A percentile compares a stretch with the other conserved stretches of the same genome.
phyloP scores from a whole-genome alignment of 1,284 basidiomycete genomes.

The Marasmius tenuissimus region DNA sequence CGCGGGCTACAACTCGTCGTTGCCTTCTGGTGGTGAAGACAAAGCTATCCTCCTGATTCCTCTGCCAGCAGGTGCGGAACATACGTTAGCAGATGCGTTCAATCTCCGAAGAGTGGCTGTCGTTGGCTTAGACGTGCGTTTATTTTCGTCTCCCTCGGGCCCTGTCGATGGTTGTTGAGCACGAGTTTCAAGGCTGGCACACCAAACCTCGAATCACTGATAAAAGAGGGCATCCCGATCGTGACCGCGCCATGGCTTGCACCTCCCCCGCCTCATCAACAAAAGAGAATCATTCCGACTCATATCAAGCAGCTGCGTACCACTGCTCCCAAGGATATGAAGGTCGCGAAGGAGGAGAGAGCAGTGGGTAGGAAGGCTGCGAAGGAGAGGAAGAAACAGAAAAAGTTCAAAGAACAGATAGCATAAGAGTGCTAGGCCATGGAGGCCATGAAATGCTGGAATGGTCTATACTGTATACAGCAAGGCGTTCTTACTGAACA shows the following conservation, averaged over 20 bases:
- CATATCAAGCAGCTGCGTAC: constrained; percentile 88
- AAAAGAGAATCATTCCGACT: constrained; percentile 56
- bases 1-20: constrained; percentile 64
- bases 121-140: constrained; percentile 55
- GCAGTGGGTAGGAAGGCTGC: constrained; percentile 54
- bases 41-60: constrained; percentile 59
- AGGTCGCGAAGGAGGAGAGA: constrained; percentile 65
- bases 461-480: not conserved
- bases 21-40: constrained; percentile 11
- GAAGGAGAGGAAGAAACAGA: constrained; percentile 41
- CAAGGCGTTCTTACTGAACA: not conserved
- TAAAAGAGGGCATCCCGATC: constrained; percentile 47
- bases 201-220: constrained; percentile 37
- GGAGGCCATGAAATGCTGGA: not conserved
- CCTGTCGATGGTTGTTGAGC: constrained; percentile 1
- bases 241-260: constrained; percentile 67
- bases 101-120: constrained; percentile 73
- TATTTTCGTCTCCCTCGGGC: not conserved
- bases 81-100: constrained; percentile 56
- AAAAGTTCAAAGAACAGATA: constrained; percentile 22
- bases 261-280: constrained; percentile 8
- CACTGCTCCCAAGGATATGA: constrained; percentile 78
- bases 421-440: not conserved
- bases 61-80: constrained; percentile 72
- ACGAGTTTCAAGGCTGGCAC: constrained; percentile 32